phyloP scores from a whole-genome alignment of 2,329 filamentous ascomycete species.

The Colletotrichum chrysophilum region DNA sequence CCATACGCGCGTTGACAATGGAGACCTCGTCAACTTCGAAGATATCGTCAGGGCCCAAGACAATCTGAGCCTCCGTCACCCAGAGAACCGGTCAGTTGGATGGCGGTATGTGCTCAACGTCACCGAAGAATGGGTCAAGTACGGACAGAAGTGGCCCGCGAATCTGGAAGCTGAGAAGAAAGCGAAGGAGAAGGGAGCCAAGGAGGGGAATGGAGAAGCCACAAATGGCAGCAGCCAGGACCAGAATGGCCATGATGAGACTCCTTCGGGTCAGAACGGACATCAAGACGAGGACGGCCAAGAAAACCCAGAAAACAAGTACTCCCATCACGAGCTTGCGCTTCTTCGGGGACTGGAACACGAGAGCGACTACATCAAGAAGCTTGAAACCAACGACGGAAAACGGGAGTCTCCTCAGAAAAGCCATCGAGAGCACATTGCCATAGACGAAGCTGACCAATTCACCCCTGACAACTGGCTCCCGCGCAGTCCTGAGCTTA shows the following conservation, averaged over 20 bases:
- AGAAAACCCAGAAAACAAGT: slow-evolving; percentile 20
- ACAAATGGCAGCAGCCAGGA: background rate
- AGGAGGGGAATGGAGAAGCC: slow-evolving; percentile 17
- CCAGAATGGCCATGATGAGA: background rate
- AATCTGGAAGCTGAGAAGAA: slow-evolving; percentile 40
- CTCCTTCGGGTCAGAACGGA: background rate
- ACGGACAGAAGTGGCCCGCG: slow-evolving; percentile 50
- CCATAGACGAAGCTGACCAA: slow-evolving; percentile 48
- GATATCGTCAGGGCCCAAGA: slow-evolving; percentile 37
- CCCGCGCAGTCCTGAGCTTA: slow-evolving; percentile 48
- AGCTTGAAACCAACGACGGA: slow-evolving; percentile 44
- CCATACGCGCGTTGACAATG: slow-evolving; percentile 16
- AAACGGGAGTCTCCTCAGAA: slow-evolving; percentile 24
- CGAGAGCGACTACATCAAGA: slow-evolving; percentile 46
- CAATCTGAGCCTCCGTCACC: slow-evolving; percentile 48
- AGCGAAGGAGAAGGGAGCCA: slow-evolving; percentile 12
- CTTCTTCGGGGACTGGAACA: slow-evolving; percentile 44
- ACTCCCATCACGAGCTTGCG: slow-evolving; percentile 45
- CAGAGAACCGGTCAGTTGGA: slow-evolving; percentile 46
- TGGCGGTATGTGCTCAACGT: slow-evolving; percentile 56
- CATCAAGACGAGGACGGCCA: slow-evolving; percentile 21
- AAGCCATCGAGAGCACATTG: slow-evolving; percentile 22
- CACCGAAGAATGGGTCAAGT: slow-evolving; percentile 54
- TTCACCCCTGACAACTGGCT: slow-evolving; percentile 60
- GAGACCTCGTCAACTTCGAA: slow-evolving; percentile 41